Evolutionary conservation across 768 basidiomycete species (phyloP), one percentile per base, ranked within the genome.

Genomic region (Cyathus striatus): DNA sequence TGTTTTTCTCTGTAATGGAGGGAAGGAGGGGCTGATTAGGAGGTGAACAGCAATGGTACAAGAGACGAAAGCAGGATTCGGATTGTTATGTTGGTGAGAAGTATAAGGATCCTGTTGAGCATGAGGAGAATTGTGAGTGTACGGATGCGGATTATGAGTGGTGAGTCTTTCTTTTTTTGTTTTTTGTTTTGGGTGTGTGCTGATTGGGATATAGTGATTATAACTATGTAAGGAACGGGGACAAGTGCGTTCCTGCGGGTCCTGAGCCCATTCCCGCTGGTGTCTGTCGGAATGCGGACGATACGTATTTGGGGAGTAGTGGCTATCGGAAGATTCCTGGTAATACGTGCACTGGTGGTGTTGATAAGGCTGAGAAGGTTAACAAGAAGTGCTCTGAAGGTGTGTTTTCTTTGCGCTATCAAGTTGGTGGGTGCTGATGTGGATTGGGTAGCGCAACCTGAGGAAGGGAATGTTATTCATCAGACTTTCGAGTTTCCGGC

Each of bases 321-420:
- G 96, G 96, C 0, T 99, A 82, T 59, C 75, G 93, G 23, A 80
- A 84, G 56, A 90, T 99, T 45, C 93, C 96, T 3, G 95, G 95
- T 0, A 87, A 99, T 55, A 86, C 83, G 0, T 99, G 96, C 57
- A 72, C 71, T 26, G 72, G 71, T n/a, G 91, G 88, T 2, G 41
- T 69, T 16, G 66, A 73, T 54, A 88, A 87, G 65, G 95, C 96
- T 52, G 69, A 76, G 10, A 69, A 62, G 23, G 65, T 86, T 0
- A 54, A 71, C 50, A 97, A 95, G 69, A 64, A 77, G 21, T 99
- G 96, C 59, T 81, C 83, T 0, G 64, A 83, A 58, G 90, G 88
- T 86, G 69, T 49, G 78, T 75, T n/a, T n/a, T n/a, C n/a, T n/a
- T n/a, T 16, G 17, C 3, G n/a, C n/a, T n/a, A n/a, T n/a, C n/a